A percentile compares a stretch with the other conserved stretches of the same genome.
Conservation (phyloP, 345 rosid genomes). For the Euclidium syriacum region DNA sequence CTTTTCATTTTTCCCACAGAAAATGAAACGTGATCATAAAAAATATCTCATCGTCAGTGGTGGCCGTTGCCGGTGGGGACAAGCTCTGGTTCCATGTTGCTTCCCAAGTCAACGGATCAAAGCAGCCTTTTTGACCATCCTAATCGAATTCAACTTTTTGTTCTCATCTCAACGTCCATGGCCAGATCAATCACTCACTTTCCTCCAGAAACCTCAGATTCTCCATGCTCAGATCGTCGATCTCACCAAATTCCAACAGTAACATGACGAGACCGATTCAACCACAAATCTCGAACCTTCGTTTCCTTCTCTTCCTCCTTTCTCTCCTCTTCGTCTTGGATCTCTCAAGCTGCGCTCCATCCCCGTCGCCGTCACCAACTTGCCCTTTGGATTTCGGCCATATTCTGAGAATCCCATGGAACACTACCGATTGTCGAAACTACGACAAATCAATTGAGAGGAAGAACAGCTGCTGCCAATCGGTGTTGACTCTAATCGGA, state of each 20-base stretch:
- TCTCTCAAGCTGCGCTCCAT: conserved; percentile 8
- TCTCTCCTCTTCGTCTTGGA: conserved; percentile 1
- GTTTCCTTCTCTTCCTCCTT: not conserved
- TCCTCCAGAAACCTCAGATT: not conserved
- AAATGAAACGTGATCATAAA: not conserved
- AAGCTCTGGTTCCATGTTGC: conserved; percentile 11
- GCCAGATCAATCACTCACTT: conserved; percentile 13
- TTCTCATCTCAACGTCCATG: conserved; percentile 6
- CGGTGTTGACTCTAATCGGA: conserved; percentile 52
- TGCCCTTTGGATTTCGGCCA: conserved; percentile 71
- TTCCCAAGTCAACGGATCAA: conserved; percentile 19
- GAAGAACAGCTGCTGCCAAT: conserved; percentile 41
- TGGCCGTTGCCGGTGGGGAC: conserved; percentile 19
- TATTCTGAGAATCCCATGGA: conserved; percentile 62
- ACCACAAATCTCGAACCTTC: not conserved
- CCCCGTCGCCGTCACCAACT: conserved; percentile 11
- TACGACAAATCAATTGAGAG: conserved; percentile 14
- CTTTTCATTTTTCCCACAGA: too few species aligned
- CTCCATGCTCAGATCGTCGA: conserved; percentile 1
- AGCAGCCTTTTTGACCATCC: conserved; percentile 29
- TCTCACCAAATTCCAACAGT: not conserved
- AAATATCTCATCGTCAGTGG: not conserved
- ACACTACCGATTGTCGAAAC: conserved; percentile 44
- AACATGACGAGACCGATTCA: conserved; percentile 11
- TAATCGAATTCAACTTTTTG: conserved; percentile 18